Evolutionary conservation across 2,329 filamentous ascomycete genomes (phyloP).

Genomic region (Aspergillus ochraceoroseus): DNA sequence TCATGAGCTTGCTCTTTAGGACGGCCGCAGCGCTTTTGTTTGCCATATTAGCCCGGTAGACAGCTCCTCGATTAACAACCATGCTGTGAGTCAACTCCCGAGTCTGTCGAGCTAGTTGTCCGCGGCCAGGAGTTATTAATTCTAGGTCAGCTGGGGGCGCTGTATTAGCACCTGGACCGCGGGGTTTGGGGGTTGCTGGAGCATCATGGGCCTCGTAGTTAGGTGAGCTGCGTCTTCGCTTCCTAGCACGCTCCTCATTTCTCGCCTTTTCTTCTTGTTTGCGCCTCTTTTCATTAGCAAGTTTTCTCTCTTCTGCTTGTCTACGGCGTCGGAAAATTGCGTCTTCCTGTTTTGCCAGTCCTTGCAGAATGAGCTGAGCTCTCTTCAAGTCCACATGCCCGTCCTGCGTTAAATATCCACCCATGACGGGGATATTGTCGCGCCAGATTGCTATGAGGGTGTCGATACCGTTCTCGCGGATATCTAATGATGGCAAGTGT

Average conservation of each 20-base stretch:
- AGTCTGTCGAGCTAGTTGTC: constrained; percentile 53
- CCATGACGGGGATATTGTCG: constrained; percentile 85
- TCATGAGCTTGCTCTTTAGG: constrained; percentile 72
- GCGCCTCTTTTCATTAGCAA: constrained; percentile 72
- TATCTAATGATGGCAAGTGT: constrained; percentile 94
- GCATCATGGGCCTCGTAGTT: constrained; percentile 38
- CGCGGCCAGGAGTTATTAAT: constrained; percentile 54
- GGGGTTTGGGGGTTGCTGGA: constrained; percentile 23
- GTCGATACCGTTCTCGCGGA: constrained; percentile 94
- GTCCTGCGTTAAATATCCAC: constrained; percentile 93
- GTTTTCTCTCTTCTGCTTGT: constrained; percentile 76
- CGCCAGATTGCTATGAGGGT: constrained; percentile 96
- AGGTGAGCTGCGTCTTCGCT: constrained; percentile 45
- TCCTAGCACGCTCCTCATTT: constrained; percentile 42
- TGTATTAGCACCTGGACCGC: constrained; percentile 25
- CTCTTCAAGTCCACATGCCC: constrained; percentile 81
- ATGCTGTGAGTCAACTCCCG: constrained; percentile 75
- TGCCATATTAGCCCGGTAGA: constrained; percentile 66
- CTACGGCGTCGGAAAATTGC: constrained; percentile 85
- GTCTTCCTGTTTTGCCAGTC: constrained; percentile 87
- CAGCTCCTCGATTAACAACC: constrained; percentile 67
- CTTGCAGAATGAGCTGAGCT: constrained; percentile 81
- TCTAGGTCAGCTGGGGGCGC: constrained; percentile 48
- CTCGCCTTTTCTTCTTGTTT: constrained; percentile 63
- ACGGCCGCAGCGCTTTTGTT: constrained; percentile 94